phyloP scores from a whole-genome alignment of 768 basidiomycete species.

The Trametes sanguinea region DNA sequence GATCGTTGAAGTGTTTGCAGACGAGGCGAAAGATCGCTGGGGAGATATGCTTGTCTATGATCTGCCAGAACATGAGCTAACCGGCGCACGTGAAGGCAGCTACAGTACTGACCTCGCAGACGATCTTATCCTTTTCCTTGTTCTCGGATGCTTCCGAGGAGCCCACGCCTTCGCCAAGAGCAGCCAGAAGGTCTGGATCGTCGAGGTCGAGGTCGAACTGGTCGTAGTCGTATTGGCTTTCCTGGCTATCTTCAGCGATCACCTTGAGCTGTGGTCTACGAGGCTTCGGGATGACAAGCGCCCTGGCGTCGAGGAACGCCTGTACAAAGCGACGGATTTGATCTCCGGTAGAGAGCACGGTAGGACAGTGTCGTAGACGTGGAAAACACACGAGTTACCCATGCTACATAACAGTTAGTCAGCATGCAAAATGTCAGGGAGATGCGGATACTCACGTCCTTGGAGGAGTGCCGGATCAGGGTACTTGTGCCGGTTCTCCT shows the following conservation, averaged over 20 bases:
- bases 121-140: conserved; percentile 46
- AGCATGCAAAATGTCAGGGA: background rate
- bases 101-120: conserved; percentile 49
- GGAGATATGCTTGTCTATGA: conserved; percentile 49
- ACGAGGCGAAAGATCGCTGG: conserved; percentile 59
- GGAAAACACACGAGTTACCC: conserved; percentile 54
- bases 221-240: conserved; percentile 80
- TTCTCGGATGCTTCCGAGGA: conserved; percentile 31
- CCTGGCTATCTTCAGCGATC: conserved; percentile 48
- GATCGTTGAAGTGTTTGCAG: conserved; percentile 47
- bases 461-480: conserved; percentile 64
- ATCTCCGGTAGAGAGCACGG: conserved; percentile 44
- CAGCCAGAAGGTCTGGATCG: conserved; percentile 60
- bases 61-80: conserved; percentile 36
- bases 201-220: conserved; percentile 58
- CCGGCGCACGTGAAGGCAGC: background rate
- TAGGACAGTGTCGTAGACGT: conserved; percentile 46
- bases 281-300: conserved; percentile 45
- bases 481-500: conserved; percentile 43
- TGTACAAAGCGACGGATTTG: conserved; percentile 62
- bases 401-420: conserved; percentile 43
- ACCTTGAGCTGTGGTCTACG: conserved; percentile 36
- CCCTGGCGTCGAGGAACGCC: conserved; percentile 61
- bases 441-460: conserved; percentile 44
- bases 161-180: conserved; percentile 45